A percentile compares a stretch with the other conserved stretches of the same genome.
Conservation (phyloP, 192 early-diverging fungal species). For the Lobulomyces angularis region DNA sequence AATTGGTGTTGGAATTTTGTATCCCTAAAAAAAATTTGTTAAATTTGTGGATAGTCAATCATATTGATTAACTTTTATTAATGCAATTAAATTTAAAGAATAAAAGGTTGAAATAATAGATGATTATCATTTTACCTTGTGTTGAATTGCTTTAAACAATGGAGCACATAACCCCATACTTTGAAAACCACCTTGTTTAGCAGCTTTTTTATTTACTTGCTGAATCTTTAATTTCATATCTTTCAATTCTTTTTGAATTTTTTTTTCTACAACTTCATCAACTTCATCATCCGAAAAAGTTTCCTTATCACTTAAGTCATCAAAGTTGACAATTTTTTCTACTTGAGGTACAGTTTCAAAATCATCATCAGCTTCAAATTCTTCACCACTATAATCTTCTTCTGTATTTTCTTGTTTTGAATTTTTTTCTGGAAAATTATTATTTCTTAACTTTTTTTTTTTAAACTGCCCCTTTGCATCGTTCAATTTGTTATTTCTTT, state of each 20-base stretch:
- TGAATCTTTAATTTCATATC: conserved; percentile 33
- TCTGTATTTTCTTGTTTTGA: conserved; percentile 65
- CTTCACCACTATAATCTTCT: conserved; percentile 41
- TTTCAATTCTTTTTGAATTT: conserved; percentile 6
- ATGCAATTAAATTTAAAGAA: not conserved
- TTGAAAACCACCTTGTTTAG: conserved; percentile 96
- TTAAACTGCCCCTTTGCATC: conserved; percentile 57
- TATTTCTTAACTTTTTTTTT: conserved; percentile 57
- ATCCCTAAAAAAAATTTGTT: too few relatives aligned
- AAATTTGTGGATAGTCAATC: not conserved
- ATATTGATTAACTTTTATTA: not conserved
- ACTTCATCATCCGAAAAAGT: conserved; percentile 3
- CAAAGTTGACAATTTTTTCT: conserved; percentile 20
- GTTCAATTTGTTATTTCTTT: conserved; percentile 79
- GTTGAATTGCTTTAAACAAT: conserved; percentile 73
- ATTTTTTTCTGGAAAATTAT: conserved; percentile 67
- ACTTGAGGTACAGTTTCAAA: not conserved
- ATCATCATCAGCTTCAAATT: not conserved
- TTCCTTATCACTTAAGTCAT: conserved; percentile 22
- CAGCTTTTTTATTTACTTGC: conserved; percentile 75
- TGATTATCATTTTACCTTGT: conserved; percentile 41
- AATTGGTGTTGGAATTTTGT: conserved; percentile 96
- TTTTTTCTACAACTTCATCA: conserved; percentile 12
- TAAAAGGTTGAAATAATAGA: not conserved
- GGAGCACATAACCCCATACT: conserved; percentile 85